Conservation (phyloP, 2,329 filamentous ascomycete species). For the Penicillium hesseltinei region DNA sequence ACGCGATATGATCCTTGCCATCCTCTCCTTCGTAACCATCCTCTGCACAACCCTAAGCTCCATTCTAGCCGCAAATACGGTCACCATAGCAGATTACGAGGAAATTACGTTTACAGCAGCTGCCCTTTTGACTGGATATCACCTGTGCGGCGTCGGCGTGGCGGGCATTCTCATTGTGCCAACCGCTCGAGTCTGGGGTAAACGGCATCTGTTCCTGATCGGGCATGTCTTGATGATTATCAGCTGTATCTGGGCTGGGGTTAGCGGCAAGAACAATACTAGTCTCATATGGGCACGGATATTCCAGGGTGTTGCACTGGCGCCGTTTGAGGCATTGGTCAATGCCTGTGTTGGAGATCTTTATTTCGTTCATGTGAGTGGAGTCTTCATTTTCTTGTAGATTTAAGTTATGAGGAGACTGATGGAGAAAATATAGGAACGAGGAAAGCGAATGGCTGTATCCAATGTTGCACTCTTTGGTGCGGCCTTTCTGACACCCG, state of each 20-base stretch:
- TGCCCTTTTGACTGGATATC: slow-evolving; percentile 82
- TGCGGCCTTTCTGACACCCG: slow-evolving; percentile 74
- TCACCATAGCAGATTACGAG: slow-evolving; percentile 71
- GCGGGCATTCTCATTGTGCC: slow-evolving; percentile 84
- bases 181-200: slow-evolving; percentile 85
- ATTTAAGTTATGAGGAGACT: neutral
- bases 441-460: slow-evolving; percentile 84
- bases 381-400: neutral
- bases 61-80: slow-evolving; percentile 82
- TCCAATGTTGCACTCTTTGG: slow-evolving; percentile 69
- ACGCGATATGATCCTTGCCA: slow-evolving; percentile 74
- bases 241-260: slow-evolving; percentile 76
- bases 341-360: slow-evolving; percentile 87
- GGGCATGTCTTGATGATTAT: slow-evolving; percentile 71
- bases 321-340: slow-evolving; percentile 85
- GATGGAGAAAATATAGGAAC: slow-evolving; percentile 49
- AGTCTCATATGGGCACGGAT: slow-evolving; percentile 76
- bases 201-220: slow-evolving; percentile 80
- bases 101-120: slow-evolving; percentile 66
- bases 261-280: slow-evolving; percentile 63
- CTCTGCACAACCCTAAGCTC: slow-evolving; percentile 82
- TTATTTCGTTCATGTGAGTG: slow-evolving; percentile 77
- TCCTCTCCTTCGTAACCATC: slow-evolving; percentile 76
- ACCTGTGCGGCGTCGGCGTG: slow-evolving; percentile 76
- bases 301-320: slow-evolving; percentile 80